Evolutionary conservation across 768 basidiomycete species (phyloP).

Genomic region (Lentinula aciculospora): DNA sequence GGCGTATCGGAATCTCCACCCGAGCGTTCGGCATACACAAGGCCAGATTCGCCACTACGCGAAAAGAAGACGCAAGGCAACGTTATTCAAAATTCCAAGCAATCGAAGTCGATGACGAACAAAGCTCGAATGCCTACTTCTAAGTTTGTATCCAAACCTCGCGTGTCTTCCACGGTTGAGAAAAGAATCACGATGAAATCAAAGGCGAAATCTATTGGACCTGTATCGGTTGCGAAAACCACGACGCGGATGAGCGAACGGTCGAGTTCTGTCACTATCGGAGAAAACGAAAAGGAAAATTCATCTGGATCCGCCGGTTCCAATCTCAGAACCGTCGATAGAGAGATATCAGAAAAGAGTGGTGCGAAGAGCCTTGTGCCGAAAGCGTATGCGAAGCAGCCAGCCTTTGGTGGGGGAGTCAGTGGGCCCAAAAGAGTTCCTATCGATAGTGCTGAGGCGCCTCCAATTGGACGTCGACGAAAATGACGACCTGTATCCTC

Average conservation of each 20-base stretch:
- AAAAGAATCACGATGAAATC: background rate
- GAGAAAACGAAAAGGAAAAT: constrained; percentile 1
- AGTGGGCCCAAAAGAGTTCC: constrained; percentile 62
- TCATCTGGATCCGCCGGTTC: background rate
- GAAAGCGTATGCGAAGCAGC: constrained; percentile 20
- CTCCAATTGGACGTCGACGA: constrained; percentile 45
- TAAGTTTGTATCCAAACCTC: background rate
- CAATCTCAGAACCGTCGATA: background rate
- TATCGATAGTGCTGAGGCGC: constrained; percentile 62
- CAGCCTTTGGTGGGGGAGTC: constrained; percentile 19
- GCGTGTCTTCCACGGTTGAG: background rate
- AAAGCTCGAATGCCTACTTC: constrained; percentile 10
- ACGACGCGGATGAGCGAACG: background rate
- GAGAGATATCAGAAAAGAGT: background rate
- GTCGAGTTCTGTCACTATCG: background rate
- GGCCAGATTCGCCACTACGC: constrained; percentile 44
- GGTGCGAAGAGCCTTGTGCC: background rate
- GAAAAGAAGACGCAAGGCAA: constrained; percentile 41
- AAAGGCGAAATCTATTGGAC: background rate
- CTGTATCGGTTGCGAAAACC: background rate
- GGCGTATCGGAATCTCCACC: constrained; percentile 33
- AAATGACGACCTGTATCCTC: constrained; percentile 12
- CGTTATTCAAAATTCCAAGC: constrained; percentile 11
- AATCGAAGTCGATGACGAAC: constrained; percentile 11
- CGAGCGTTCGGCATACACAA: constrained; percentile 19